Base-by-base conservation (phyloP, 345 rosid genomes). In the Lepidium didymum region DNA sequence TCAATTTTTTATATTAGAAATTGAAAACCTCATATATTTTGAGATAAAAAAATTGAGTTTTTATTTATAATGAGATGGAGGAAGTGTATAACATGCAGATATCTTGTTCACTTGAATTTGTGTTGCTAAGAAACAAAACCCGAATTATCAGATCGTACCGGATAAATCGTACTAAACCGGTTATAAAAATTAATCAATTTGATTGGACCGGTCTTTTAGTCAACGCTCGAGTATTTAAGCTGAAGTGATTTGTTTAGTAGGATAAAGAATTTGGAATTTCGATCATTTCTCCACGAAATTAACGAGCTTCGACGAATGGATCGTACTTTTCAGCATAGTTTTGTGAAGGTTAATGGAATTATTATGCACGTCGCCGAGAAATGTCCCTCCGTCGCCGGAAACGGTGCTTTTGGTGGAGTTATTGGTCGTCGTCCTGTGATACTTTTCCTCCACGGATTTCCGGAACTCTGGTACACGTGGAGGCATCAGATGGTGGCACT, bases 281-380 rank as follows among this genome's bases (percentile, higher is more conserved):
- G 1, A 65, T 57, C 19, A 40, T 50, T 40, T 56, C 14, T 53
- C n/a, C 13, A 23, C 3, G 10, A 25, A 40, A 13, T 1, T 7
- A 2, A 25, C 11, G 15, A 54, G 51, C 54, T 41, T 57, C 36
- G 11, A 12, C 13, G 13, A n/a, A 74, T 74, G 78, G 78, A 74
- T 68, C 69, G 54, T 27, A 45, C 12, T 31, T 74, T 74, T 61
- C 9, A 4, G 45, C 78, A 74, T 55, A 44, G 52, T 7, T 74
- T 74, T 15, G 63, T 68, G 2, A 61, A 68, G 11, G 86, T 82
- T 0, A 90, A 93, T 44, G 96, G 91, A 62, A 84, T 88, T 12
- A 81, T 57, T 10, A 79, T 93, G 80, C 94, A 90, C 81, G 52
- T 85, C 3, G 98, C 92, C 7, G 88, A 81, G 76, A 85, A 83